Percentiles rank a stretch among this genome's conserved stretches.
Evolutionary conservation across 2,329 filamentous ascomycete species (phyloP).

Genomic region (Harringtonia lauricola): DNA sequence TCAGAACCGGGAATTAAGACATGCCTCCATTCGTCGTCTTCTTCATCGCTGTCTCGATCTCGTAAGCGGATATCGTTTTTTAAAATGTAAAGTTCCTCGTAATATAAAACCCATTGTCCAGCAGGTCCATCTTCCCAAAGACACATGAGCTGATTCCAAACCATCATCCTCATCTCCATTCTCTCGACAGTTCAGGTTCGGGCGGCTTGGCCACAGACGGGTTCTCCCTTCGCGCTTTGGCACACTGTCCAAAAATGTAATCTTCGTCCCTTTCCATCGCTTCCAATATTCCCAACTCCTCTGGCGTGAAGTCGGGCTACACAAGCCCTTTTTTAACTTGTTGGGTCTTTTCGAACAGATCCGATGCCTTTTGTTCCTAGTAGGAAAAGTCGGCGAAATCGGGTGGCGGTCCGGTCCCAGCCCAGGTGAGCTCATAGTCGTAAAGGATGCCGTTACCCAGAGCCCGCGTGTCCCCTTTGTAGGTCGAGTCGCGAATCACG

Average conservation of each 20-base stretch:
- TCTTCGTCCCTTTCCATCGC: background rate
- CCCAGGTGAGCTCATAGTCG: background rate
- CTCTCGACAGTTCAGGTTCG: background rate
- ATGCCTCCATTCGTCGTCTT: background rate
- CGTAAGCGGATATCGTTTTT: background rate
- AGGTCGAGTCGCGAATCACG: slow-evolving; percentile 2
- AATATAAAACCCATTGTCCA: background rate
- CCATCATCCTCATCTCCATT: background rate
- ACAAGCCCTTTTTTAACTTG: background rate
- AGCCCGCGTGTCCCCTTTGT: background rate
- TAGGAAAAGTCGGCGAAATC: background rate
- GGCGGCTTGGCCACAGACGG: background rate
- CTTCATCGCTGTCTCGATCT: background rate
- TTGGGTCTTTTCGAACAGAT: background rate
- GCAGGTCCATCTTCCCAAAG: background rate
- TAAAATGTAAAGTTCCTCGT: background rate
- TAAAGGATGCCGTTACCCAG: background rate
- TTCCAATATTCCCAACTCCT: background rate
- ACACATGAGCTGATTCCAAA: background rate
- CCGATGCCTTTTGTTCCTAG: background rate
- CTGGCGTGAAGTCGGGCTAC: background rate
- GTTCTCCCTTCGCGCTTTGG: background rate
- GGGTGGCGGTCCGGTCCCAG: background rate
- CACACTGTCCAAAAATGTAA: background rate
- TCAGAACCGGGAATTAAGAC: background rate